Evolutionary conservation across 305 asterid species (phyloP), one percentile per base, ranked within the genome.

Genomic region (Monarda citriodora): DNA sequence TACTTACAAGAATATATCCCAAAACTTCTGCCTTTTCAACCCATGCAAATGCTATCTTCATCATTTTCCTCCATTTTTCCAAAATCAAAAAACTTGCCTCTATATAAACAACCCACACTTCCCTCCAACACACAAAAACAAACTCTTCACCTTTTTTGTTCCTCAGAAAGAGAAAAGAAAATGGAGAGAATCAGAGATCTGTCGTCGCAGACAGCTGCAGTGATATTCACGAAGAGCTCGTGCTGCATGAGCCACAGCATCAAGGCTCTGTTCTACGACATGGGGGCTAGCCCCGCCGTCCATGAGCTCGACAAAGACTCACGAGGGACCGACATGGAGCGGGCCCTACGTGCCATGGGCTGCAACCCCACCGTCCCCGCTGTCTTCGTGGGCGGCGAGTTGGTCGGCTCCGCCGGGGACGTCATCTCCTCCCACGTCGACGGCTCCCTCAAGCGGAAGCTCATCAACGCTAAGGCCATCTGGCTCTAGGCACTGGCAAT

Each of bases 161-260:
- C n/a, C n/a, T n/a, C n/a, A 13, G 5, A 38, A 64, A 8, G n/a
- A 48, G 4, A 36, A 1, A 62, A 5, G 6, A 29, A 9, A 18
- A 73, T 81, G 88, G 88, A 82, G 5, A 71, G 77, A 60, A 40
- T 78, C 17, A 58, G 73, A 29, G 88, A 81, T 10, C 72, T 78
- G 36, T 72, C 88, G 5, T 68, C 80, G 4, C 71, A 78, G 79
- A 81, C 65, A 6, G 85, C 82, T 0, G 77, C 74, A 15, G 88
- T 78, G 71, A 73, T 81, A 63, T 81, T 81, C 79, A 81, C 88
- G 21, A 78, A 78, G 36, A 81, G 88, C 79, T 61, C 85, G 45
- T 82, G 88, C 57, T 82, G 85, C 81, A 78, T 82, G 88, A 78
- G 82, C 68, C 82, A 82, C 46, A 82, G 80, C 82, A 69, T 78